Evolutionary conservation across 495 filamentous ascomycete genomes (phyloP), one percentile per base, ranked within the genome.

Genomic region (Tuber borchii): DNA sequence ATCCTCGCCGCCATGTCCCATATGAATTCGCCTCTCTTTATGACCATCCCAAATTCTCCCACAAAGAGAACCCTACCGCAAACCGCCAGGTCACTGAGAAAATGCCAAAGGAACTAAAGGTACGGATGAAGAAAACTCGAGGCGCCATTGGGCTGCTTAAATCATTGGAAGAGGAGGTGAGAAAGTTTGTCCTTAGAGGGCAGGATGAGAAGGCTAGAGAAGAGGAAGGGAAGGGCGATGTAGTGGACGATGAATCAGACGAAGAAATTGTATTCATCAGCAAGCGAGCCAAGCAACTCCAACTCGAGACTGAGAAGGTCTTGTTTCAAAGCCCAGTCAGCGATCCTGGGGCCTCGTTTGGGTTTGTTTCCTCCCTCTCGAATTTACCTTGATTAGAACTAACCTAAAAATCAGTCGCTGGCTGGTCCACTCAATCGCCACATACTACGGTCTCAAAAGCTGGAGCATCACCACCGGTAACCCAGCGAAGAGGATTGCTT

Each of bases 221-320:
- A 14, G 48, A 75, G 74, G 76, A 75, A 45, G 76, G 75, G 61
- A 87, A 89, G 75, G 86, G 86, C 39, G 80, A 84, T 1, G 76
- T 83, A 70, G 87, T 89, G 75, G 86, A 86, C 40, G 80, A 84
- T 1, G 77, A 84, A 71, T 83, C 85, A 2, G 74, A 76, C 42
- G 71, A 78, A 74, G 95, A 98, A 84, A 93, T 98, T 78, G 93
- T 97, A 4, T 97, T 97, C 83, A 90, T 97, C 16, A 94, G 93
- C 1, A 86, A 76, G 83, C 74, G 82, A 83, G 78, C 72, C 73
- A 69, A 44, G 46, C 22, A 45, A 31, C 73, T 76, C 46, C 73
- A 51, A 48, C 37, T 56, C 40, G 69, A 71, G 39, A 90, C 89
- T 65, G 88, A 91, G 81, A 93, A 92, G 83, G 87, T 94, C 86